Evolutionary conservation across 1,284 basidiomycete genomes (phyloP).

Genomic region (Leccinum huronense): DNA sequence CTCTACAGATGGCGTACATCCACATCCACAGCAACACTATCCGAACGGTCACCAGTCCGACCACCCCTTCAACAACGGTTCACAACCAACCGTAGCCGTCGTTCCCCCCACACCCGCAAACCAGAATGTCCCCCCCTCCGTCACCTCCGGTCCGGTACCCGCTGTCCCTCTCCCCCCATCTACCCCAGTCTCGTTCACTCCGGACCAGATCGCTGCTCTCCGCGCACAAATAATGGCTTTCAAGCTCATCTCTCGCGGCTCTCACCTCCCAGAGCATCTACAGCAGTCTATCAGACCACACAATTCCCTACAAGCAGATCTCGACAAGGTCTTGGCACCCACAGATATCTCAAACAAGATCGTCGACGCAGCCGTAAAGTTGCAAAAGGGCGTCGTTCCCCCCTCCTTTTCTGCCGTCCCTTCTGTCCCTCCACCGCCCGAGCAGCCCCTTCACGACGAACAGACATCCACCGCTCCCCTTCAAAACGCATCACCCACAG

Average conservation of each 20-base stretch:
- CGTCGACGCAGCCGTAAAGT: constrained; percentile 78
- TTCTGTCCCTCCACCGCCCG: background rate
- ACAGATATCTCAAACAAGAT: constrained; percentile 61
- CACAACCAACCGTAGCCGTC: constrained; percentile 6
- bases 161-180: constrained; percentile 35
- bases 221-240: constrained; percentile 89
- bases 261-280: constrained; percentile 78
- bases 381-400: constrained; percentile 53
- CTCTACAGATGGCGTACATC: constrained; percentile 25
- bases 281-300: constrained; percentile 75
- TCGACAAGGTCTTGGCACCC: constrained; percentile 63
- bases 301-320: constrained; percentile 55
- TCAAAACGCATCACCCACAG: constrained; percentile 4
- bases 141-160: constrained; percentile 32
- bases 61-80: constrained; percentile 20
- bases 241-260: constrained; percentile 77
- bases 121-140: constrained; percentile 22
- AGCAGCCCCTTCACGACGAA: background rate
- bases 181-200: constrained; percentile 78
- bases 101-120: constrained; percentile 10
- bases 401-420: background rate
- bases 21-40: constrained; percentile 23
- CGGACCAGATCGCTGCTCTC: constrained; percentile 81
- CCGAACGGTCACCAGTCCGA: constrained; percentile 32
- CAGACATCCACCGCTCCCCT: background rate